These are phyloP conservation scores for Exophiala mesophila DNA, from an alignment of 2,329 filamentous ascomycete species.

Conservation along the genomic window DNA sequence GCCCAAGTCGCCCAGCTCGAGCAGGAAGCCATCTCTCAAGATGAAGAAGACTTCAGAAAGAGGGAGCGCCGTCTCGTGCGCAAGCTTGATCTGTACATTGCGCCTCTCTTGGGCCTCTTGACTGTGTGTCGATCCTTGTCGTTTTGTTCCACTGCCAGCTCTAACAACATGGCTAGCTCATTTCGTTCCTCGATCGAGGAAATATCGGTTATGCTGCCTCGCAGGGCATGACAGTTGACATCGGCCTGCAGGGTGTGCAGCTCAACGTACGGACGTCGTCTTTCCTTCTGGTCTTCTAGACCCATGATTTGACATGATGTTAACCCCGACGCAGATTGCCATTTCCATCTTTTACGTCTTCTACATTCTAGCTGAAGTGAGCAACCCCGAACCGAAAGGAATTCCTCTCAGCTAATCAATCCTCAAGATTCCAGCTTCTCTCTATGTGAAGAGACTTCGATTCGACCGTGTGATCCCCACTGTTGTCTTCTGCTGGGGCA, in stretches of 20 bases:
- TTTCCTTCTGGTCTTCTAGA: no score
- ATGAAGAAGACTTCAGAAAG: conserved; percentile 10
- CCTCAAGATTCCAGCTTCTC: conserved; percentile 36
- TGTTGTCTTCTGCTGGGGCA: conserved; percentile 43
- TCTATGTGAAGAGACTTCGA: conserved; percentile 46
- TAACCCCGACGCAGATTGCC: conserved; percentile 30
- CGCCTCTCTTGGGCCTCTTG: conserved; percentile 69
- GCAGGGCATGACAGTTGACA: conserved; percentile 49
- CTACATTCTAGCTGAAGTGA: conserved; percentile 46
- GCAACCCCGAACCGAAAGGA: not conserved
- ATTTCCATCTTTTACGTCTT: conserved; percentile 51
- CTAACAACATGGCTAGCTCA: no score
- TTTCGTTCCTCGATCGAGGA: conserved; percentile 80
- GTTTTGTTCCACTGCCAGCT: no score
- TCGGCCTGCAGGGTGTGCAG: conserved; percentile 37
- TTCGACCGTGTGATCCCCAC: conserved; percentile 39
- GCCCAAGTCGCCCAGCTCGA: conserved; percentile 2
- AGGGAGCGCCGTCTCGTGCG: conserved; percentile 16
- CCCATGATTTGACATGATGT: no score
- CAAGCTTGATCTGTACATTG: conserved; percentile 22
- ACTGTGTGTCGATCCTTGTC: no score
- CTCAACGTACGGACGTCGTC: no score
- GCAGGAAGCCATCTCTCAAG: conserved; percentile 3
- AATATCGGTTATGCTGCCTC: conserved; percentile 59
- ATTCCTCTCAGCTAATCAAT: not conserved